These are phyloP conservation scores for Byssothecium circinans DNA, from an alignment of 2,329 filamentous ascomycete genomes.

Conservation along the genomic window DNA sequence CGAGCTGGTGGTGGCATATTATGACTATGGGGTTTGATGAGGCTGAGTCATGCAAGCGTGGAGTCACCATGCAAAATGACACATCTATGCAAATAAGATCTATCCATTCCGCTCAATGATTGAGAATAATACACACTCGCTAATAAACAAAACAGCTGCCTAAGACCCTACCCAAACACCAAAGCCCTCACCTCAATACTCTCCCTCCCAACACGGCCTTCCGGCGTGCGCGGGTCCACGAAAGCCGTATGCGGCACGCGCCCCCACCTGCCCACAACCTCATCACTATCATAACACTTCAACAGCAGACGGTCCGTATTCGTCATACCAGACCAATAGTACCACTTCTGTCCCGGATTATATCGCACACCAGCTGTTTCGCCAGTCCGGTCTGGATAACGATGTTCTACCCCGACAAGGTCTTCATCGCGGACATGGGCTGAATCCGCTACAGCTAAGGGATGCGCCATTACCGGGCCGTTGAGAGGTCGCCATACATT, in stretches of 20 bases:
- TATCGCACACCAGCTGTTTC: slow-evolving; percentile 72
- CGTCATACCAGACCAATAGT: slow-evolving; percentile 78
- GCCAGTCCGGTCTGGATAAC: slow-evolving; percentile 70
- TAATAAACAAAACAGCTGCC: no score
- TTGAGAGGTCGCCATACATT: slow-evolving; percentile 79
- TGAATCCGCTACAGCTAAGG: slow-evolving; percentile 61
- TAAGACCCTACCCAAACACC: slow-evolving; percentile 65
- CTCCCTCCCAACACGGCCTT: slow-evolving; percentile 72
- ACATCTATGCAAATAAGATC: no score
- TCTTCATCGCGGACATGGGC: slow-evolving; percentile 61
- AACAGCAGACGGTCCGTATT: slow-evolving; percentile 72
- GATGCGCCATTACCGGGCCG: slow-evolving; percentile 58
- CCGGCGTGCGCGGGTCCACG: slow-evolving; percentile 69
- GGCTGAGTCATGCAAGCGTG: no score
- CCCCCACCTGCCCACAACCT: slow-evolving; percentile 44
- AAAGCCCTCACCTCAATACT: slow-evolving; percentile 88
- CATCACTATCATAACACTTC: slow-evolving; percentile 75
- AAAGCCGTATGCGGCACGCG: slow-evolving; percentile 62
- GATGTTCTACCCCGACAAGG: slow-evolving; percentile 71
- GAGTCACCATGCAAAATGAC: no score
- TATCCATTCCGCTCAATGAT: no score
- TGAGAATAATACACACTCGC: no score
- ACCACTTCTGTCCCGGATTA: slow-evolving; percentile 68
- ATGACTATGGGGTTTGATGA: no score
- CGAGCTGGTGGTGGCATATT: no score